phyloP scores from a whole-genome alignment of 2,329 filamentous ascomycete species.

The Talaromyces sp. region DNA sequence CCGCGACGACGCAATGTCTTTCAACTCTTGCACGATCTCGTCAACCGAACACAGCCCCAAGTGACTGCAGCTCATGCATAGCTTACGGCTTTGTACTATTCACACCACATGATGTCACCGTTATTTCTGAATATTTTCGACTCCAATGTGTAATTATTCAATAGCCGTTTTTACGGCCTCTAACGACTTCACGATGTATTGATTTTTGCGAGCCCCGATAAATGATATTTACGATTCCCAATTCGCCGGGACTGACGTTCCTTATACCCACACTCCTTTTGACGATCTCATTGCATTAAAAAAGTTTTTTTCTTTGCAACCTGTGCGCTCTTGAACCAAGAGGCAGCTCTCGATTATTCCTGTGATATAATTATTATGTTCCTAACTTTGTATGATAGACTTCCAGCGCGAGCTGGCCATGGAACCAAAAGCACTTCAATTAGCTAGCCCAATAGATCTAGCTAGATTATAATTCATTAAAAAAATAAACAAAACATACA shows the following conservation, averaged over 20 bases:
- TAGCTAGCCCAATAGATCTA: background rate
- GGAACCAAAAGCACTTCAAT: background rate
- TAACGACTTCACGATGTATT: conserved; percentile 10
- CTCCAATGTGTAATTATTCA: background rate
- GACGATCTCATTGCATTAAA: background rate
- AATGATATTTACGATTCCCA: conserved; percentile 7
- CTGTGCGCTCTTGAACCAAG: background rate
- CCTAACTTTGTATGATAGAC: background rate
- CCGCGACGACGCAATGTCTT: conserved; percentile 40
- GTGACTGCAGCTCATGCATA: conserved; percentile 7
- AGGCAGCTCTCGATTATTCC: conserved; percentile 1
- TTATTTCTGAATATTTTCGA: background rate
- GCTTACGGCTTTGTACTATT: background rate
- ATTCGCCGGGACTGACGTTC: conserved; percentile 8
- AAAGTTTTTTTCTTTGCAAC: background rate
- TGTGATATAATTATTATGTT: conserved; percentile 4
- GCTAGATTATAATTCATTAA: background rate
- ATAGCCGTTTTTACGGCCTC: background rate
- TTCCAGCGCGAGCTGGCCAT: background rate
- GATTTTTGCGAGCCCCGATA: background rate
- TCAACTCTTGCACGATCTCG: conserved; percentile 39
- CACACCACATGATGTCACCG: conserved; percentile 1
- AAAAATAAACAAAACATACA: background rate
- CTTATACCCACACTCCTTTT: conserved; percentile 1
- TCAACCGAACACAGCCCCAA: conserved; percentile 19